phyloP scores from a whole-genome alignment of 257 asterid genomes.

The Datura wrightii region DNA sequence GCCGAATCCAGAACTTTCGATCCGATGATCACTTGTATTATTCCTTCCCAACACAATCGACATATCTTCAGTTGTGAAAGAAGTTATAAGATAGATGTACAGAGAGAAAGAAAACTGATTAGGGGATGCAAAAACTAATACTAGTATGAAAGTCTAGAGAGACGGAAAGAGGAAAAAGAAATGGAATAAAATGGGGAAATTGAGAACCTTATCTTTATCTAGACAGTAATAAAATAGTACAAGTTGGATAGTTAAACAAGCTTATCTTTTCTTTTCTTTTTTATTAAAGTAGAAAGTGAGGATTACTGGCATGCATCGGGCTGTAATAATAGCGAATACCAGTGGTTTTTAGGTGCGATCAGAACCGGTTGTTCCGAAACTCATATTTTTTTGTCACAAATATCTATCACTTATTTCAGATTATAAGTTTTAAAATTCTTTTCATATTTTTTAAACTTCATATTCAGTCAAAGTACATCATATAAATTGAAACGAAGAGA shows the following conservation, averaged over 20 bases:
- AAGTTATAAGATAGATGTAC: conserved; percentile 12
- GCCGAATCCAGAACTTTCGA: conserved; percentile 44
- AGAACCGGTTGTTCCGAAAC: background rate
- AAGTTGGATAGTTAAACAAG: conserved; percentile 58
- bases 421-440: too few species aligned
- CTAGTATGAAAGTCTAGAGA: background rate
- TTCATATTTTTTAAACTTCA: too few species aligned
- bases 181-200: conserved; percentile 36
- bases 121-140: background rate
- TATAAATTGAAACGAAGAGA: too few species aligned
- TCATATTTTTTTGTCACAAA: too few species aligned
- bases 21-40: conserved; percentile 47
- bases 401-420: too few species aligned
- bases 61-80: conserved; percentile 32
- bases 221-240: conserved; percentile 44
- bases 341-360: background rate
- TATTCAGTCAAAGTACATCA: too few species aligned
- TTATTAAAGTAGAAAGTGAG: background rate
- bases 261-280: conserved; percentile 43
- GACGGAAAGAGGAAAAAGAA: background rate
- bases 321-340: background rate
- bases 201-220: conserved; percentile 69
- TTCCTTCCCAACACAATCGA: conserved; percentile 54
- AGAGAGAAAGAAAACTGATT: background rate
- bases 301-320: background rate